These are phyloP conservation scores for Sporisorium sorghi DNA, from an alignment of 1,284 basidiomycete species.

Conservation along the genomic window DNA sequence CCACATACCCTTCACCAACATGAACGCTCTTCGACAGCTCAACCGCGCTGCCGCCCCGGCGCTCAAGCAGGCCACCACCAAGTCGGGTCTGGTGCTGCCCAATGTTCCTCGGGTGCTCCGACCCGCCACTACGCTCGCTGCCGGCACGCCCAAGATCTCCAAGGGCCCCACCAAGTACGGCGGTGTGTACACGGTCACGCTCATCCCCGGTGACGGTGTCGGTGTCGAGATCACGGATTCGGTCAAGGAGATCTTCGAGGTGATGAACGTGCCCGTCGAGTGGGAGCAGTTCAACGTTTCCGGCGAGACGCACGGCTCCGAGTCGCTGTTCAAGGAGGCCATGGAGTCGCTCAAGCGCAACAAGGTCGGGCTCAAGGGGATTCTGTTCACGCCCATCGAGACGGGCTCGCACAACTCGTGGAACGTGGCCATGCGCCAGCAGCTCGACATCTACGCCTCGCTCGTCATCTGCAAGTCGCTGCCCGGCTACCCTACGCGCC, in stretches of 20 bases:
- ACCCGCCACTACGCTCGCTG: conserved; percentile 80
- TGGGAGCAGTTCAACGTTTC: conserved; percentile 99
- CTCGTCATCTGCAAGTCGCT: conserved; percentile 98
- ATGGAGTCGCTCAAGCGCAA: conserved; percentile 95
- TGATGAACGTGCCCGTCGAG: conserved; percentile 97
- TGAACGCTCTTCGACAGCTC: conserved; percentile 55
- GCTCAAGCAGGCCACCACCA: conserved; percentile 54
- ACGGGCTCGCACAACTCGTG: conserved; percentile 97
- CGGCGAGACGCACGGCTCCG: conserved; percentile 92
- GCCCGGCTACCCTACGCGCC: conserved; percentile 95
- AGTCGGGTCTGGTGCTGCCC: conserved; percentile 50
- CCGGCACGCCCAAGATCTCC: conserved; percentile 81
- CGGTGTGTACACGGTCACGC: conserved; percentile 76
- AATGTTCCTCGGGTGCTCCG: conserved; percentile 53
- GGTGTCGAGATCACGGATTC: conserved; percentile 97
- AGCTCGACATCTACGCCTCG: conserved; percentile 98
- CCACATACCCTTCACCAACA: conserved; percentile 9
- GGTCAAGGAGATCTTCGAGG: conserved; percentile 98
- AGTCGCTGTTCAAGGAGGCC: conserved; percentile 92
- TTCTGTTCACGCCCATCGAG: conserved; percentile 97
- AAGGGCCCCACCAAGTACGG: conserved; percentile 91
- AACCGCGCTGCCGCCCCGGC: conserved; percentile 52
- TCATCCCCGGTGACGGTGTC: conserved; percentile 72
- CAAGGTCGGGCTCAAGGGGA: conserved; percentile 98
- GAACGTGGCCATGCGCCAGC: conserved; percentile 99